phyloP scores from a whole-genome alignment of 257 asterid genomes.

The Fraxinus cuspidata region DNA sequence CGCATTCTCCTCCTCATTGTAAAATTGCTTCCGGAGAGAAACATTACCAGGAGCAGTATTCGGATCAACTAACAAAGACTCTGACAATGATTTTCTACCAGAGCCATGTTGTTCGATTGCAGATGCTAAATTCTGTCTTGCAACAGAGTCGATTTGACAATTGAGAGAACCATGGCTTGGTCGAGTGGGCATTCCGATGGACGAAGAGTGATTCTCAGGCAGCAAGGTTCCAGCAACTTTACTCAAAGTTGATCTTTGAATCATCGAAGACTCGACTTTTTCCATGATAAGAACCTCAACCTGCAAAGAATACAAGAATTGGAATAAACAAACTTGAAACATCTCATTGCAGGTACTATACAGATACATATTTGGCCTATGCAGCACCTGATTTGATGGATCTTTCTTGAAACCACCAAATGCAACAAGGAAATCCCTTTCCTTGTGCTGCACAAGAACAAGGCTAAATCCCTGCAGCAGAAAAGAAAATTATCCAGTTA shows the following conservation, averaged over 20 bases:
- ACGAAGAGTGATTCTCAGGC: constrained; percentile 49
- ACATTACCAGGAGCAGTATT: constrained; percentile 68
- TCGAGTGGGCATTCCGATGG: constrained; percentile 49
- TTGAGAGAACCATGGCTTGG: constrained; percentile 48
- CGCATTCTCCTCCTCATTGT: constrained; percentile 60
- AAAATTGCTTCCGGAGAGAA: constrained; percentile 84
- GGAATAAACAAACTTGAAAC: constrained; percentile 12
- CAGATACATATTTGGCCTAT: constrained; percentile 11
- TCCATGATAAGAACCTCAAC: constrained; percentile 90
- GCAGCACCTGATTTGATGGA: constrained; percentile 80
- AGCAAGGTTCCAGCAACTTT: constrained; percentile 77
- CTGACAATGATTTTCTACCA: constrained; percentile 92
- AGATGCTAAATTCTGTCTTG: constrained; percentile 72
- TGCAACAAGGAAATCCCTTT: constrained; percentile 92
- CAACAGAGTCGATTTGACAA: constrained; percentile 56
- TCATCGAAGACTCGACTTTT: constrained; percentile 65
- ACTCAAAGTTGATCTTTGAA: constrained; percentile 76
- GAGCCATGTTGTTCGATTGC: constrained; percentile 87
- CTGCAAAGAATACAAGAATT: constrained; percentile 37
- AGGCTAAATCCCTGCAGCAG: constrained; percentile 89
- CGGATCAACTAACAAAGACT: constrained; percentile 70
- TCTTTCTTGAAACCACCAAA: constrained; percentile 97
- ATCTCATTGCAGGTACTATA: constrained; percentile 20
- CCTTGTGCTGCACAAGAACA: constrained; percentile 85
- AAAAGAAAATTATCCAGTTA: constrained; percentile 19